Evolutionary conservation across 2,329 filamentous ascomycete genomes (phyloP), one percentile per base, ranked within the genome.

Genomic region (Ophiostoma tasmaniense): DNA sequence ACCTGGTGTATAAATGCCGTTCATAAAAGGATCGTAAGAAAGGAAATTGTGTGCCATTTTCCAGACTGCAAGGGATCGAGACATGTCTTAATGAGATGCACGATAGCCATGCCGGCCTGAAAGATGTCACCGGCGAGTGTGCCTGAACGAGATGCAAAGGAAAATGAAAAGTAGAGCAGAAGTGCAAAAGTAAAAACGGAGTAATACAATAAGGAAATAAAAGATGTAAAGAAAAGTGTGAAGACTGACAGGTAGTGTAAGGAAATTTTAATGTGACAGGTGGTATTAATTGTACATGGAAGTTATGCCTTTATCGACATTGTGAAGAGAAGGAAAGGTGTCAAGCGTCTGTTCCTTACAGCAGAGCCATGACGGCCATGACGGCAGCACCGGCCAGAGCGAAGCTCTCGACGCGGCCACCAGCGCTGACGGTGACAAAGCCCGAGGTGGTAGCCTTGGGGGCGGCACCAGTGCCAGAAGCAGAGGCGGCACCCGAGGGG

Each of bases 1-100:
- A 74, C 73, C 72, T 68, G 70, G 70, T 74, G 66, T 70, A 64
- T 68, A 70, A 75, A 77, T 76, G 74, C 75, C 76, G 61, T 76
- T 74, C 76, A 64, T 64, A 83, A 83, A 85, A 85, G 81, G 83
- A 85, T 84, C 83, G 83, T 85, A 81, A 83, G 82, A 84, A 85
- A 80, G 70, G 67, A 71, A 71, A 70, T 67, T 64, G 11, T 37
- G 59, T 62, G 30, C 30, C n/a, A 17, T 35, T 1, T 13, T 62
- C 13, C 17, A 25, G 17, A n/a, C 22, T 30, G 25, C 25, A 61
- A 33, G 30, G 30, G 17, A 66, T 20, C 50, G 20, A 66, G 59
- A 62, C 17, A 35, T 62, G 28, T 35, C 59, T 17, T 17, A 10
- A 22, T 13, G 30, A 62, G 5, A 62, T 35, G 30, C 28, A 22